Evolutionary conservation across 768 basidiomycete genomes (phyloP), one percentile per base, ranked within the genome.

Genomic region (Boletus fagicola): DNA sequence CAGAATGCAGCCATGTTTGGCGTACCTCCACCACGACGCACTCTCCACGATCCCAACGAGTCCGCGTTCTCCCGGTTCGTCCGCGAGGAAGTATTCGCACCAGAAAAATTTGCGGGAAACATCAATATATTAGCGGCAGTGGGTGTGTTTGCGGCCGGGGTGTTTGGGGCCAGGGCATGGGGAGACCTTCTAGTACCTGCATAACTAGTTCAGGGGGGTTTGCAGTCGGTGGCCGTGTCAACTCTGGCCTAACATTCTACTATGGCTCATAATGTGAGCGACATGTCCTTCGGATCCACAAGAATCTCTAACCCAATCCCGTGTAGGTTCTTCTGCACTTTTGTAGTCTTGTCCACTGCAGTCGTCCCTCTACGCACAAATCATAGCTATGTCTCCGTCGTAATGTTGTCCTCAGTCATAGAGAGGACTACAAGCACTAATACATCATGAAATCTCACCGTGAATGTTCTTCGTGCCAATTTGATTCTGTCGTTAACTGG

Each of bases 121-220:
- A 64, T 91, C 66, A 88, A 79, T 66, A 81, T 92, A 59, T 63
- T 85, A 45, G 83, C 85, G 9, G 86, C 86, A 20, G 74, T 86
- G 8, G 76, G 79, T 7, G 73, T 91, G 58, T 93, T 92, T 64
- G 73, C 83, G 26, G 87, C 82, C 30, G 88, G 89, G 4, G 84
- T 93, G 55, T 71, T 85, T 44, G 83, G 77, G 15, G 83, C 86
- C 16, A 84, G 90, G 70, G 82, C 83, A 42, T 96, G 88, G 81
- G 92, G 92, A 12, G 88, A 87, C 42, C 68, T 88, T 43, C 81
- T 92, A 76, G 80, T 92, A 8, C 88, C 88, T 44, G 83, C 81
- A 28, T 88, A 52, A 49, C 38, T 39, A 39, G 55, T 30, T 30
- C 18, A 33, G 31, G 20, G 40, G 11, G 11, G 26, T 12, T 38